These are phyloP conservation scores for Novymonas esmeraldas DNA, from an alignment of 208 protist species.

Conservation along the genomic window DNA sequence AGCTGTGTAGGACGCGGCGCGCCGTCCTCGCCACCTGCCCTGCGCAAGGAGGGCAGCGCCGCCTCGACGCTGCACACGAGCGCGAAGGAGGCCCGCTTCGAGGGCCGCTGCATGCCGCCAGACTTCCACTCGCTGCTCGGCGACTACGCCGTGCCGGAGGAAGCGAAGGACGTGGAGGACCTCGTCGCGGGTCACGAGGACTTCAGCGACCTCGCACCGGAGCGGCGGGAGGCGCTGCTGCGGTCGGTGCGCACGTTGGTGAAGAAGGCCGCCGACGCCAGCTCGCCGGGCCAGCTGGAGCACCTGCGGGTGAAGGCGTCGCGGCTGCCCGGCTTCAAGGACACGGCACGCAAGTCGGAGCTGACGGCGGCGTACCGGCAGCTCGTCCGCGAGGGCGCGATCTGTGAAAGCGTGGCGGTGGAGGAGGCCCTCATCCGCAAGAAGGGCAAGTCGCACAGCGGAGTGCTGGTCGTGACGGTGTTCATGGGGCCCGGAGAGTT, in stretches of 20 bases:
- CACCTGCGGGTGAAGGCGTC: constrained; percentile 79
- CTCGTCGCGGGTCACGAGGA: constrained; percentile 74
- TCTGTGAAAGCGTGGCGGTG: constrained; percentile 42
- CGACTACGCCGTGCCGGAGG: constrained; percentile 61
- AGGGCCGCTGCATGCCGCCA: constrained; percentile 60
- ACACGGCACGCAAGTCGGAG: constrained; percentile 90
- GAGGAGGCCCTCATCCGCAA: constrained; percentile 88
- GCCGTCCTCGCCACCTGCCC: background rate
- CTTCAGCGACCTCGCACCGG: constrained; percentile 74
- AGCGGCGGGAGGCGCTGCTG: constrained; percentile 65
- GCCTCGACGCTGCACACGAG: constrained; percentile 30
- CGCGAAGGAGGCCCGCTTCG: constrained; percentile 70
- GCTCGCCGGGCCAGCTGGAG: constrained; percentile 57
- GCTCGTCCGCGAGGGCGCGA: constrained; percentile 67
- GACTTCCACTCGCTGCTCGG: constrained; percentile 60
- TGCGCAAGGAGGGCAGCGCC: background rate
- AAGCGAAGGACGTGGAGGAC: constrained; percentile 86
- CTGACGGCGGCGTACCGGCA: constrained; percentile 86
- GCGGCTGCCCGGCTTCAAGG: constrained; percentile 76
- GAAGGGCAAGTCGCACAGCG: constrained; percentile 83
- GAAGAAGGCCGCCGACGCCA: constrained; percentile 28
- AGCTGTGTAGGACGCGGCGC: background rate
- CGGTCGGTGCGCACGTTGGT: constrained; percentile 66
- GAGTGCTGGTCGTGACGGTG: constrained; percentile 93
- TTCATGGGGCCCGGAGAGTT: constrained; percentile 93